Percentiles rank a stretch among this genome's conserved stretches.
Conservation (phyloP, 176 grass and related monocot genomes). For the Pharus latifolius region DNA sequence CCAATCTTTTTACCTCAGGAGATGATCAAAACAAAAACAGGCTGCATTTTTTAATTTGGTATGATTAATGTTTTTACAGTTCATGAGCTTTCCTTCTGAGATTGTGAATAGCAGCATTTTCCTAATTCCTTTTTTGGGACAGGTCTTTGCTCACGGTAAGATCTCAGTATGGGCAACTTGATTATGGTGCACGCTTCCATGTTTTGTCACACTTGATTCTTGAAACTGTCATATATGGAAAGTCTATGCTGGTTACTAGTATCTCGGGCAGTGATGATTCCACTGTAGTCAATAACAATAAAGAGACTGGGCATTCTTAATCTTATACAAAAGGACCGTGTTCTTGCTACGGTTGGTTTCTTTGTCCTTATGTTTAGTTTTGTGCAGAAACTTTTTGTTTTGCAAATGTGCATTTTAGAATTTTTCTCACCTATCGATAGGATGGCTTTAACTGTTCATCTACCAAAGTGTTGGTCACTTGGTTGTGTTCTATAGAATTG, state of each 20-base stretch:
- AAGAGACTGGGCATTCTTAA: slow-evolving; percentile 72
- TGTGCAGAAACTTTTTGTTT: slow-evolving; percentile 10
- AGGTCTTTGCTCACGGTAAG: slow-evolving; percentile 83
- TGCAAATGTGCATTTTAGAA: slow-evolving; percentile 7
- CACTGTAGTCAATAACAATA: slow-evolving; percentile 53
- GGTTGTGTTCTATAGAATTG: neutral
- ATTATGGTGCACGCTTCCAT: slow-evolving; percentile 87
- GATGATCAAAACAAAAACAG: slow-evolving; percentile 85
- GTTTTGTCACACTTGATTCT: slow-evolving; percentile 81
- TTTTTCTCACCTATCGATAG: slow-evolving; percentile 6
- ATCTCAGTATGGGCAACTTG: slow-evolving; percentile 60
- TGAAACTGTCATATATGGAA: slow-evolving; percentile 83
- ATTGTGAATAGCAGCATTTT: neutral
- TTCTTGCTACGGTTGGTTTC: slow-evolving; percentile 55
- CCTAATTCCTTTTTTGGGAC: slow-evolving; percentile 28
- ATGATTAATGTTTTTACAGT: neutral
- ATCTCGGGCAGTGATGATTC: slow-evolving; percentile 67
- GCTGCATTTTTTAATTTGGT: slow-evolving; percentile 92
- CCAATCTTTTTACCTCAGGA: slow-evolving; percentile 68
- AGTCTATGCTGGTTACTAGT: slow-evolving; percentile 70
- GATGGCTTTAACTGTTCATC: neutral
- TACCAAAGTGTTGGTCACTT: neutral
- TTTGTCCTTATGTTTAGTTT: slow-evolving; percentile 23
- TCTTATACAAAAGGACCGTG: slow-evolving; percentile 86
- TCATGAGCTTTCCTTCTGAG: neutral